Evolutionary conservation across 306 rosid genomes (phyloP), one percentile per base, ranked within the genome.

Genomic region (Sicyos edulis): DNA sequence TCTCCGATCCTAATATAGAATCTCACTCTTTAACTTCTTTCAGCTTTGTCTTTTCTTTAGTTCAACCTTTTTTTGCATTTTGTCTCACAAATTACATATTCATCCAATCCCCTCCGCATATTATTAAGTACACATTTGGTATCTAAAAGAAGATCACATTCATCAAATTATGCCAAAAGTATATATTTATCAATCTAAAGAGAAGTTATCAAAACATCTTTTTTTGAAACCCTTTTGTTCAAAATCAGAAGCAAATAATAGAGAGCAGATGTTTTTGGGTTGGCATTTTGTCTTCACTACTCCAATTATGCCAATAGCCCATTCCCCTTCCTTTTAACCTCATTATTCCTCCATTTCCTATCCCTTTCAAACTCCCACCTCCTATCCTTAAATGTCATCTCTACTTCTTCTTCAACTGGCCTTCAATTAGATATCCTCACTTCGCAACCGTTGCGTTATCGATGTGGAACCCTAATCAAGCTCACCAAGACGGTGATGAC

Each of bases 401-500:
- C 69, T 10, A 8, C 56, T 67, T 12, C 55, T 10, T 20, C 55
- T 15, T 49, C 72, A 22, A 68, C 42, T 26, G 3, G 1, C 72
- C 17, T 21, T 13, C 20, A 47, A 13, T 67, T 20, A 26, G 67
- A 65, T 66, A 32, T 32, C 32, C 71, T 66, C 37, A 6, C 37
- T 19, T 2, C 19, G 47, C 34, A 67, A 10, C 13, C 20, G 14
- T 55, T 1, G 7, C 15, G 9, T 19, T 1, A 12, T 37, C 40
- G 4, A 57, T 72, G 62, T 72, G 66, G 75, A 72, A 72, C 91
- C 76, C 68, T 80, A 80, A 82, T 83, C 85, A 86, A 85, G 71
- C 86, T 72, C 82, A 85, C 37, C 12, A 6, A 82, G 58, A 80
- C 82, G 82, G 83, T 13, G 95, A 92, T 0, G 96, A 90, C 7